These are phyloP conservation scores for Primulina tabacum DNA, from an alignment of 257 asterid species.

Conservation along the genomic window DNA sequence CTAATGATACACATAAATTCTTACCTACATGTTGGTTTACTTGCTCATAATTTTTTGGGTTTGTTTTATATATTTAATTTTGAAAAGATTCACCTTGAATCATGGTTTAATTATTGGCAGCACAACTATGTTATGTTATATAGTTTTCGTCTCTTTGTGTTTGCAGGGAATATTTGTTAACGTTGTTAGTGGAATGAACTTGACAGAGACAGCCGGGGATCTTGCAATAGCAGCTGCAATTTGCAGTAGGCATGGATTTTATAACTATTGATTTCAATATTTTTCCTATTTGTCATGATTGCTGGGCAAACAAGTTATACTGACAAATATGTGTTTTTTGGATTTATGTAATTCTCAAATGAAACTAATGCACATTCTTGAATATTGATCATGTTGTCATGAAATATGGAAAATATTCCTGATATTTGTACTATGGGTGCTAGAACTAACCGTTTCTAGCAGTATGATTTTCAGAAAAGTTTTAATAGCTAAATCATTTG, in stretches of 20 bases:
- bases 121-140: slow-evolving; percentile 12
- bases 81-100: neutral
- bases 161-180: slow-evolving; percentile 72
- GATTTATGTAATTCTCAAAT: slow-evolving; percentile 5
- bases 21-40: neutral
- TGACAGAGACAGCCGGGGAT: slow-evolving; percentile 91
- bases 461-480: neutral
- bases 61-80: slow-evolving; percentile 1
- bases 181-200: slow-evolving; percentile 63
- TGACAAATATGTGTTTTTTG: slow-evolving; percentile 12
- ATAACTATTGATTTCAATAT: slow-evolving; percentile 5
- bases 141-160: slow-evolving; percentile 20
- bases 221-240: slow-evolving; percentile 94
- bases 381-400: neutral
- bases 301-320: neutral
- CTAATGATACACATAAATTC: slow-evolving; percentile 6
- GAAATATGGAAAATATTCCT: neutral
- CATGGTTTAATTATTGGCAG: slow-evolving; percentile 12
- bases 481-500: neutral
- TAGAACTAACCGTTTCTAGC: neutral
- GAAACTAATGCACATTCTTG: neutral
- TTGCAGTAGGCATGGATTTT: slow-evolving; percentile 78
- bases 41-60: neutral
- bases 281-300: neutral
- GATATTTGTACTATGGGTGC: no score